phyloP scores from a whole-genome alignment of 371 early-diverging fungal species.

The Mortierella sp. region DNA sequence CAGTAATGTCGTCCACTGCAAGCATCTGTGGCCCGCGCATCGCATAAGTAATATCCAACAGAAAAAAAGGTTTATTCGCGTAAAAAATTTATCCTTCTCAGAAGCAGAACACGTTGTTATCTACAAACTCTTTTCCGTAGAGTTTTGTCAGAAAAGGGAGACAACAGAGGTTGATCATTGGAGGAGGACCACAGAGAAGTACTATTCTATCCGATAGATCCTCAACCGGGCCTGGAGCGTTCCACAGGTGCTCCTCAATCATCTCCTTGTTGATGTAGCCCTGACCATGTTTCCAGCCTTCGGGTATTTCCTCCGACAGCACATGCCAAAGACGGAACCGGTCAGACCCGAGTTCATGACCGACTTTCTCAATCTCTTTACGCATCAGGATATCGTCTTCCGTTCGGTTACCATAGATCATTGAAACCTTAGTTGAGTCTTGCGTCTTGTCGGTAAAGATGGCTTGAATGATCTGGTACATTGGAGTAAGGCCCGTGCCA shows the following conservation, averaged over 20 bases:
- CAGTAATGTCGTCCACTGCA: neutral
- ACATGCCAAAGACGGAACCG: constrained; percentile 55
- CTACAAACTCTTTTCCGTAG: constrained; percentile 44
- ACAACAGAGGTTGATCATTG: constrained; percentile 58
- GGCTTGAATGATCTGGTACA: constrained; percentile 61
- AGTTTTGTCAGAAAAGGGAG: constrained; percentile 52
- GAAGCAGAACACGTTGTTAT: constrained; percentile 47
- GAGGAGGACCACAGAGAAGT: constrained; percentile 61
- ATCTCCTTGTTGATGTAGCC: constrained; percentile 49
- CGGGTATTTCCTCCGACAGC: constrained; percentile 41
- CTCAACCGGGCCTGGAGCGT: constrained; percentile 6
- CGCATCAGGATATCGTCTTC: constrained; percentile 61
- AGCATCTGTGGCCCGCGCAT: too few species aligned
- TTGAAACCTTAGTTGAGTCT: constrained; percentile 52
- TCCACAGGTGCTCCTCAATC: constrained; percentile 36
- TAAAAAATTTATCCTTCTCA: constrained; percentile 9
- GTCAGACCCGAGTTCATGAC: constrained; percentile 31
- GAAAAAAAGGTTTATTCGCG: too few species aligned
- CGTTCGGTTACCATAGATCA: constrained; percentile 60
- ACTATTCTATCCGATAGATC: constrained; percentile 35
- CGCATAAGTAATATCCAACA: too few species aligned
- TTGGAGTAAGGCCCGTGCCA: constrained; percentile 77
- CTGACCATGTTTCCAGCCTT: constrained; percentile 52
- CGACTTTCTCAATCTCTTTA: constrained; percentile 49
- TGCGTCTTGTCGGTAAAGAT: constrained; percentile 39